Conservation (phyloP, 2,329 filamentous ascomycete genomes). For the Pezizomycotina sp. region DNA sequence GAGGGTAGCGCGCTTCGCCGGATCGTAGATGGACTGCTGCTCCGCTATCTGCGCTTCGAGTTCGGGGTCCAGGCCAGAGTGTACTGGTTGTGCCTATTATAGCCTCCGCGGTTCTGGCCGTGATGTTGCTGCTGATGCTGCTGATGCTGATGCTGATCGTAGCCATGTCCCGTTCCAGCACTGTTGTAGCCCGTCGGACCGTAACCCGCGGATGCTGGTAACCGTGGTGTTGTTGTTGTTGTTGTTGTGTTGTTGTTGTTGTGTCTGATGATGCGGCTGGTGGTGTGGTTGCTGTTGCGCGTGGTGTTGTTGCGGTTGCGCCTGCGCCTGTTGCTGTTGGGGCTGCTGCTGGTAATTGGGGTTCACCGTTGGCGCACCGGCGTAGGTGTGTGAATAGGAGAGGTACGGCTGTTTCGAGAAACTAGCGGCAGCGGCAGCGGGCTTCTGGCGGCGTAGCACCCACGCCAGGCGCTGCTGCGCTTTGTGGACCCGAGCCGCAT, state of each 20-base stretch:
- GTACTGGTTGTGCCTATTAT: conserved; percentile 28
- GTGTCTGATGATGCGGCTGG: conserved; percentile 11
- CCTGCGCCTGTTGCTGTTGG: too few relatives aligned
- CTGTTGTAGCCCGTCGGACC: conserved; percentile 34
- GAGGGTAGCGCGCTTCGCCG: conserved; percentile 30
- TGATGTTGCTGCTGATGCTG: conserved; percentile 31
- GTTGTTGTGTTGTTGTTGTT: conserved; percentile 21
- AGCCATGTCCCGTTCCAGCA: conserved; percentile 48
- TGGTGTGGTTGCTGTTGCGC: conserved; percentile 19
- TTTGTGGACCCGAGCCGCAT: conserved; percentile 3
- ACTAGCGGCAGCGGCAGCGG: too few relatives aligned
- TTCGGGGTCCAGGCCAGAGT: conserved; percentile 47
- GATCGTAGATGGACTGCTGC: conserved; percentile 78
- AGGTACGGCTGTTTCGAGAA: conserved; percentile 18
- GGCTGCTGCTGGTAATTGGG: conserved; percentile 21
- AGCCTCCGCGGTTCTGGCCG: conserved; percentile 34
- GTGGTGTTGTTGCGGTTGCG: conserved; percentile 15
- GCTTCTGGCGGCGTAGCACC: too few relatives aligned
- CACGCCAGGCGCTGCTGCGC: too few relatives aligned
- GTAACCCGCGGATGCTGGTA: conserved; percentile 35
- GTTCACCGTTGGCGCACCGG: conserved; percentile 25
- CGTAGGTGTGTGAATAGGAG: conserved; percentile 25
- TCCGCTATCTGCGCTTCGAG: conserved; percentile 83
- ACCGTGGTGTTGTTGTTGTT: conserved; percentile 30
- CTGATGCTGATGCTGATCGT: conserved; percentile 63